These are phyloP conservation scores for Wickerhamomyces bovis DNA, from an alignment of 805 yeast genomes.

Conservation along the genomic window DNA sequence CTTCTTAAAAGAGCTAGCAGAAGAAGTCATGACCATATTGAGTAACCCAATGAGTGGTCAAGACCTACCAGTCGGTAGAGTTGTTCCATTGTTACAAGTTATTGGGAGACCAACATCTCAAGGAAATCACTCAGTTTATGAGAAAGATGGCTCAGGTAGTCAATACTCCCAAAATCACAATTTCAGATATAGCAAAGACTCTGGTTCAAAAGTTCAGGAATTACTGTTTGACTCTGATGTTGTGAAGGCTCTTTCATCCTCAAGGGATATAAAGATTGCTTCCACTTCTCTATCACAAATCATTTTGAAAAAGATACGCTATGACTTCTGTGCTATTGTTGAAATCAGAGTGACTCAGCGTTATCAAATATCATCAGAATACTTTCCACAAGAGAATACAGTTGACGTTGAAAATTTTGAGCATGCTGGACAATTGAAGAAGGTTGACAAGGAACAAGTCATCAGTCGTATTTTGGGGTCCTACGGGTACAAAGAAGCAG, in stretches of 20 bases:
- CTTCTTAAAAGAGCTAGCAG: constrained; percentile 32
- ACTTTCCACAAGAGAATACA: constrained; percentile 39
- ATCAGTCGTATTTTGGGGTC: constrained; percentile 43
- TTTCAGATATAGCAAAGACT: constrained; percentile 34
- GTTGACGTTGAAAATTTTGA: constrained; percentile 40
- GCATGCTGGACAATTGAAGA: constrained; percentile 32
- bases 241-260: constrained; percentile 29
- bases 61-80: not conserved
- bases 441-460: constrained; percentile 32
- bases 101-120: constrained; percentile 56
- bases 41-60: constrained; percentile 24
- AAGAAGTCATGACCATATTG: constrained; percentile 37
- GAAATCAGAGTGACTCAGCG: constrained; percentile 46
- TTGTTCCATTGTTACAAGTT: constrained; percentile 18
- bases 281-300: constrained; percentile 34
- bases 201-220: constrained; percentile 17
- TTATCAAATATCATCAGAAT: constrained; percentile 34
- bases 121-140: constrained; percentile 41
- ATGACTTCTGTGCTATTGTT: constrained; percentile 43
- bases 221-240: constrained; percentile 28
- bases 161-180: constrained; percentile 47
- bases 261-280: constrained; percentile 40
- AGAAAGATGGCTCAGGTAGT: constrained; percentile 59
- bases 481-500: constrained; percentile 23
- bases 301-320: constrained; percentile 28